These are phyloP conservation scores for Breynia disticha DNA, from an alignment of 441 rosid species.

Conservation along the genomic window DNA sequence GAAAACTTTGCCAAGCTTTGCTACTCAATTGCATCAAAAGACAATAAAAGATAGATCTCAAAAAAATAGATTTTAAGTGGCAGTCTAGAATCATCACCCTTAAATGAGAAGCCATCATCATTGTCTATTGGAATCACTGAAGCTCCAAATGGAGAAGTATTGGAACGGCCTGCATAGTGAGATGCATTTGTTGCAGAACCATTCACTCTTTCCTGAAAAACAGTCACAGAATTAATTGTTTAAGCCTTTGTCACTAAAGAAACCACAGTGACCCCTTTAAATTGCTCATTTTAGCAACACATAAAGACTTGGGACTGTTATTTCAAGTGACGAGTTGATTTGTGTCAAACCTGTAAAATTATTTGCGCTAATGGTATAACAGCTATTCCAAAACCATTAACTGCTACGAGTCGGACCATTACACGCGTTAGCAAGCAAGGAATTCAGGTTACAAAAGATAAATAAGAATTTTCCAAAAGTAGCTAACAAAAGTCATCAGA, in stretches of 20 bases:
- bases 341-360: too few species aligned
- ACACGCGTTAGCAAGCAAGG: neutral
- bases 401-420: conserved; percentile 2
- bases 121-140: conserved; percentile 25
- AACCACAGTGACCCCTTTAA: conserved; percentile 10
- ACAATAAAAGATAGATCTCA: neutral
- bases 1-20: too few species aligned
- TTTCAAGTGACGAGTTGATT: too few species aligned
- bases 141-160: conserved; percentile 29
- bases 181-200: conserved; percentile 33
- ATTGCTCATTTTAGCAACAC: neutral
- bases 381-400: neutral
- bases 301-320: neutral
- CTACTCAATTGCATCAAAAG: neutral
- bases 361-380: neutral
- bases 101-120: conserved; percentile 62
- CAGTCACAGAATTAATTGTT: conserved; percentile 1
- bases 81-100: conserved; percentile 24
- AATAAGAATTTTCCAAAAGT: neutral
- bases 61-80: neutral
- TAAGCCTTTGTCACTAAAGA: neutral
- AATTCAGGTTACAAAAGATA: neutral
- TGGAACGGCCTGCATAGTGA: conserved; percentile 23
- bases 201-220: conserved; percentile 44
- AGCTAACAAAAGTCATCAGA: neutral